Conservation (phyloP, 78 protist genomes). For the Dictyostelium discoideum region DNA sequence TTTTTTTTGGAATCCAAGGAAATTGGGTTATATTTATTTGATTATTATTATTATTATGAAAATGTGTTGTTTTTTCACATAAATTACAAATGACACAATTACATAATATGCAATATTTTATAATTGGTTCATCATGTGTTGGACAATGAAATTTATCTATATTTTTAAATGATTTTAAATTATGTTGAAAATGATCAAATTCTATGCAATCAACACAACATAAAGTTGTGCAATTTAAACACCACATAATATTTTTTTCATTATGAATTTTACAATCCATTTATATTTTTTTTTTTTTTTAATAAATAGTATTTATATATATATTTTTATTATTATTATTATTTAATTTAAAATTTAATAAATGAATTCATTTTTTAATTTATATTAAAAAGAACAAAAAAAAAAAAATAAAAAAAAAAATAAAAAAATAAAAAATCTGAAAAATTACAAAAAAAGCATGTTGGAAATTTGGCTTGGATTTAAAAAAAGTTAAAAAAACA, state of each 20-base stretch:
- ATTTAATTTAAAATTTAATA: background rate
- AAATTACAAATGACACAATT: background rate
- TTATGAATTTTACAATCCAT: background rate
- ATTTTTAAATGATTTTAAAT: background rate
- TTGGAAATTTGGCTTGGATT: background rate
- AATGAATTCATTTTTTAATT: background rate
- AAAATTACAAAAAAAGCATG: background rate
- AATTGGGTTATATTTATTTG: background rate
- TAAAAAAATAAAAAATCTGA: background rate
- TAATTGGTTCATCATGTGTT: background rate
- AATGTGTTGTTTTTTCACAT: background rate
- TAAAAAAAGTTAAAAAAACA: background rate
- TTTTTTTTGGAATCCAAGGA: background rate
- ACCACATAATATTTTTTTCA: background rate
- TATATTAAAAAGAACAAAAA: background rate
- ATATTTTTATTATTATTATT: background rate
- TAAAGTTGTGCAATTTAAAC: background rate
- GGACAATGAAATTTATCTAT: background rate
- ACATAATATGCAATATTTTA: background rate
- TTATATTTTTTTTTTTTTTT: background rate
- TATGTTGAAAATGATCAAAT: background rate
- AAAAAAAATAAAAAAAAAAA: background rate
- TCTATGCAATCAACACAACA: background rate
- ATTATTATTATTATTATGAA: background rate
- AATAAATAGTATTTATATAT: background rate